Evolutionary conservation across 2,329 filamentous ascomycete genomes (phyloP), one percentile per base, ranked within the genome.

Genomic region (Fusarium gaditjirri): DNA sequence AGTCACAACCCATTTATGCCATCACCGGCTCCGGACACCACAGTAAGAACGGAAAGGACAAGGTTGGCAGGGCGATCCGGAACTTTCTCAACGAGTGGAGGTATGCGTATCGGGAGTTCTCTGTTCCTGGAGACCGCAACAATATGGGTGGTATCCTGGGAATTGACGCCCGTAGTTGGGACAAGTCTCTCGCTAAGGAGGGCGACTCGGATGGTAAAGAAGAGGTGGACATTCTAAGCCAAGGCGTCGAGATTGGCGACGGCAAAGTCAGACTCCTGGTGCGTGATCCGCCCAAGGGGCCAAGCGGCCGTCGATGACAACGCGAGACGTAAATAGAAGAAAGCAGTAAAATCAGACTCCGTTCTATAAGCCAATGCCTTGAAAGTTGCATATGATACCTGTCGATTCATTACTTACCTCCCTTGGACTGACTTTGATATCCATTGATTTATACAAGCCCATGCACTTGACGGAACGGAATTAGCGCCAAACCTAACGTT

Each of bases 31-130:
- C 95, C 2, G 96, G 95, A 7, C 95, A 98, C 78, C 96, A 99
- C 83, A 97, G 94, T 81, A 98, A 98, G 86, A 98, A 98, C 79
- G 95, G 96, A 77, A 98, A 98, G 81, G 96, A 99, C 83, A 99
- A 99, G 83, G 94, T 99, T 39, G 95, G 95, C 79, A 97, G 97
- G 83, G 94, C 95, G 3, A 91, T 98, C 70, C 92, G 96, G 60
- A 90, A 89, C 74, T 98, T 97, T 84, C 85, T 99, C 61, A 97
- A 95, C 79, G 95, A 98, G 80, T 97, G 95, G 94, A 90, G 94
- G 70, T 99, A 98, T 80, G 93, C 94, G 1, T 99, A 95, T 83
- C 92, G 95, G 60, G 96, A 99, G 82, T 99, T 99, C 82, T 96
- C 93, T 41, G 95, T 98, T 14, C 94, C 95, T 5, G 95, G 95